Conservation (phyloP, 2,329 filamentous ascomycete genomes). For the Aspergillus sergii region DNA sequence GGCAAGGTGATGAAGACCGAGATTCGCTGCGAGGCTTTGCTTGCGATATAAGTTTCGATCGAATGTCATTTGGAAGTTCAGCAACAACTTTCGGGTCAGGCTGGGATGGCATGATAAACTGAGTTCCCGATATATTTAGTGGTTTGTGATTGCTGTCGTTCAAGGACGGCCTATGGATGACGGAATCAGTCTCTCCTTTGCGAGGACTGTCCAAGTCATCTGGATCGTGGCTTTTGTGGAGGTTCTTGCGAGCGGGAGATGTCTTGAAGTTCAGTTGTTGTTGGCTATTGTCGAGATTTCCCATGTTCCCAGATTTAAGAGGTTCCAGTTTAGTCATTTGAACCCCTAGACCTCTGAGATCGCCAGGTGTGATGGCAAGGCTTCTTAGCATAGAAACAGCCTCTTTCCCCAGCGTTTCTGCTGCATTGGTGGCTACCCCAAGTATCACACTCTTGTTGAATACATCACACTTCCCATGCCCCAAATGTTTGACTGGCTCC, state of each 20-base stretch:
- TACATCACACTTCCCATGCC: constrained; percentile 91
- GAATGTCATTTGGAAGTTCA: constrained; percentile 81
- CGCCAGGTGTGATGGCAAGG: constrained; percentile 83
- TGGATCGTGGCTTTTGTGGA: constrained; percentile 40
- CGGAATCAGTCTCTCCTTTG: constrained; percentile 37
- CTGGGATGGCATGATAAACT: constrained; percentile 84
- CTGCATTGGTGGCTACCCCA: constrained; percentile 79
- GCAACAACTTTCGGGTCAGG: constrained; percentile 79
- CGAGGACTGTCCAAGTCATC: constrained; percentile 52
- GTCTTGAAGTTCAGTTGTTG: constrained; percentile 72
- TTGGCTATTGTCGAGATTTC: constrained; percentile 73
- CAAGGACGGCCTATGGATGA: constrained; percentile 34
- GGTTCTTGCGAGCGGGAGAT: constrained; percentile 33
- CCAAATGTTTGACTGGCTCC: constrained; percentile 89
- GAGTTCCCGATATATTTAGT: constrained; percentile 80
- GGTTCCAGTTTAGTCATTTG: constrained; percentile 92
- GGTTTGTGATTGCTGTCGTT: constrained; percentile 56
- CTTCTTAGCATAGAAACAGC: constrained; percentile 80
- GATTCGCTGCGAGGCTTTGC: constrained; percentile 32
- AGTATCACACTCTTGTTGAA: constrained; percentile 87
- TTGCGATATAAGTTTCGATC: constrained; percentile 70
- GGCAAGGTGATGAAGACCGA: constrained; percentile 37
- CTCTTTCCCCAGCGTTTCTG: constrained; percentile 73
- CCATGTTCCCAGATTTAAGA: constrained; percentile 59
- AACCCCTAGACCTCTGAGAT: constrained; percentile 87